Percentiles rank a stretch among this genome's conserved stretches.
Conservation (phyloP, 345 rosid species). For the Brassica rapa region DNA sequence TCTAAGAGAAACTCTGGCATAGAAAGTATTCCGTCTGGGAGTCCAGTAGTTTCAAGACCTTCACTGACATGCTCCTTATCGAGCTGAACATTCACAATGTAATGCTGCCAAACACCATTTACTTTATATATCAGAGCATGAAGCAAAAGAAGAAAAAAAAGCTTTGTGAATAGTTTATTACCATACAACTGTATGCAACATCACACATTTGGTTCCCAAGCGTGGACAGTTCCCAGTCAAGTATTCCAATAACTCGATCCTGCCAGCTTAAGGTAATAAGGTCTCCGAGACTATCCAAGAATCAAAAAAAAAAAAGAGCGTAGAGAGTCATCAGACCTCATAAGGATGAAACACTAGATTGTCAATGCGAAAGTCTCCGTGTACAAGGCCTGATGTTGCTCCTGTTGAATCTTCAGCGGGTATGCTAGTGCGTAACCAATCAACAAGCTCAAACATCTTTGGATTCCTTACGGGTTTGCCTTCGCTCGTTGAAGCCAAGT, state of each 20-base stretch:
- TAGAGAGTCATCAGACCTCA: conserved; percentile 53
- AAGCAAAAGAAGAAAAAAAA: background rate
- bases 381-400: conserved; percentile 75
- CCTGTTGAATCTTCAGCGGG: conserved; percentile 82
- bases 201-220: conserved; percentile 98
- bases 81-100: conserved; percentile 45
- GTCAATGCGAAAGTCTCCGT: conserved; percentile 95
- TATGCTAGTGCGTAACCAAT: conserved; percentile 65
- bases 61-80: conserved; percentile 39
- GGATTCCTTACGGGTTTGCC: conserved; percentile 73
- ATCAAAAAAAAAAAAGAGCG: background rate
- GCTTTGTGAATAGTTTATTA: conserved; percentile 35
- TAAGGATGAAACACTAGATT: conserved; percentile 87
- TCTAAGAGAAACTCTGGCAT: conserved; percentile 77
- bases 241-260: conserved; percentile 90
- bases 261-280: conserved; percentile 42
- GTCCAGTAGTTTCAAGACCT: conserved; percentile 70
- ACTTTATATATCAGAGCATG: conserved; percentile 23
- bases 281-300: background rate
- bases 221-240: conserved; percentile 97
- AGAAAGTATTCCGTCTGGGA: conserved; percentile 84
- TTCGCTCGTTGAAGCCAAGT: conserved; percentile 78
- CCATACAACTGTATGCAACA: conserved; percentile 86
- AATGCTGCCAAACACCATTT: conserved; percentile 56
- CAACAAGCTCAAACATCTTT: conserved; percentile 74